These are phyloP conservation scores for Epichloe elymi DNA, from an alignment of 2,329 filamentous ascomycete species.

Conservation along the genomic window DNA sequence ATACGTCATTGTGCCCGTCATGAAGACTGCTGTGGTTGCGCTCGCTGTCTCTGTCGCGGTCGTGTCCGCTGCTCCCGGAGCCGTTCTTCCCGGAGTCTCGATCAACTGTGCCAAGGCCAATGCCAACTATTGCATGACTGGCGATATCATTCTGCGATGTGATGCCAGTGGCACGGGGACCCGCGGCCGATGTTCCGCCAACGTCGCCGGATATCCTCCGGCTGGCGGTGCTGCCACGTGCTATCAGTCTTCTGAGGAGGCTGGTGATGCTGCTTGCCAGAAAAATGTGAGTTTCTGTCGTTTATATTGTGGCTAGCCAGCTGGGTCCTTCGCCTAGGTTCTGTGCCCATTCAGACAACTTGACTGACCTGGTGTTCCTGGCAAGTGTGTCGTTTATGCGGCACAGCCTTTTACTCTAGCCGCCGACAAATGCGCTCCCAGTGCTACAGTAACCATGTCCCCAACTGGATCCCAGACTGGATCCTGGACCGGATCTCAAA, in stretches of 20 bases:
- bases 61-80: slow-evolving; percentile 25
- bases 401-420: slow-evolving; percentile 24
- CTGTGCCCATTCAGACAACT: not conserved
- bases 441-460: slow-evolving; percentile 7
- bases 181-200: slow-evolving; percentile 30
- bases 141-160: slow-evolving; percentile 36
- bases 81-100: slow-evolving; percentile 14
- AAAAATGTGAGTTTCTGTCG: slow-evolving; percentile 26
- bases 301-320: not conserved
- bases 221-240: slow-evolving; percentile 24
- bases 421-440: slow-evolving; percentile 21
- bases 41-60: slow-evolving; percentile 22
- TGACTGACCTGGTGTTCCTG: not conserved
- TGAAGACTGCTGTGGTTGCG: slow-evolving; percentile 22
- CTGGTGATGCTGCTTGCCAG: slow-evolving; percentile 33
- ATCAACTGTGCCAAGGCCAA: slow-evolving; percentile 28
- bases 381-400: slow-evolving; percentile 30
- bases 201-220: slow-evolving; percentile 30
- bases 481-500: not conserved
- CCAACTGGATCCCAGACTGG: not conserved
- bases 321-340: too few species aligned
- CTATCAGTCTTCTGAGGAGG: slow-evolving; percentile 24
- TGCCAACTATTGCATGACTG: slow-evolving; percentile 29
- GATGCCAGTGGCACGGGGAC: slow-evolving; percentile 23
- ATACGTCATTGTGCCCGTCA: slow-evolving; percentile 9